phyloP scores from a whole-genome alignment of 768 basidiomycete genomes.

The Boletus bicolor region DNA sequence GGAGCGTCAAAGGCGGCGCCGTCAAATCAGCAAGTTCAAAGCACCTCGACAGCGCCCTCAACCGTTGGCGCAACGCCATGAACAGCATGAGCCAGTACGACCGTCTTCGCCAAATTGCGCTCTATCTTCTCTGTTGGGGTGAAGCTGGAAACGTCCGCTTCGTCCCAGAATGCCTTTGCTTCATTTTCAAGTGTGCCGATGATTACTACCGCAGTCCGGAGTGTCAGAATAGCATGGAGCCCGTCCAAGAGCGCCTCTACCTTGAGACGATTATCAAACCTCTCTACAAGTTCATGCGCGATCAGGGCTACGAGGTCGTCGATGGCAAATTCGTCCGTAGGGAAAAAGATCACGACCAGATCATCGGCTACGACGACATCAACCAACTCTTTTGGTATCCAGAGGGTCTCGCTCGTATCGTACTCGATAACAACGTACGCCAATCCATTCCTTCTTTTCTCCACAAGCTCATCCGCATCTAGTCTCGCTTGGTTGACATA shows the following conservation, averaged over 20 bases:
- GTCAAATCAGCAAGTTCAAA: slow-evolving; percentile 59
- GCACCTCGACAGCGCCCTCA: slow-evolving; percentile 89
- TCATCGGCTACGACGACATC: slow-evolving; percentile 99
- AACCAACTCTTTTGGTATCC: slow-evolving; percentile 99
- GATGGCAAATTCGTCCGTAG: slow-evolving; percentile 93
- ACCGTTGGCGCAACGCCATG: slow-evolving; percentile 98
- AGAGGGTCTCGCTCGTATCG: slow-evolving; percentile 92
- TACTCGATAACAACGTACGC: slow-evolving; percentile 80
- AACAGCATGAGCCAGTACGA: slow-evolving; percentile 99
- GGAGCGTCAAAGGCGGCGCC: slow-evolving; percentile 66
- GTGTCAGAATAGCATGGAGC: slow-evolving; percentile 91
- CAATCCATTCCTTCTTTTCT: not conserved
- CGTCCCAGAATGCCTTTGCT: slow-evolving; percentile 94
- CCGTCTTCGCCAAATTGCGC: slow-evolving; percentile 91
- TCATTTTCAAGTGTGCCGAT: slow-evolving; percentile 99
- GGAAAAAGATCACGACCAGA: slow-evolving; percentile 92
- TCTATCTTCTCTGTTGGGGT: slow-evolving; percentile 97
- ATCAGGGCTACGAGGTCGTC: slow-evolving; percentile 94
- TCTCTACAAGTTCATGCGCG: slow-evolving; percentile 91
- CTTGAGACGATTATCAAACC: slow-evolving; percentile 91
- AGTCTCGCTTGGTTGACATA: slow-evolving; percentile 91
- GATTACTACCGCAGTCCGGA: slow-evolving; percentile 98
- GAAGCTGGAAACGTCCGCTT: slow-evolving; percentile 98
- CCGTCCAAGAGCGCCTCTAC: slow-evolving; percentile 93
- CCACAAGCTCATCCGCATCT: slow-evolving; percentile 9